phyloP scores from a whole-genome alignment of 2,329 filamentous ascomycete genomes.

The Geosmithia morbida region DNA sequence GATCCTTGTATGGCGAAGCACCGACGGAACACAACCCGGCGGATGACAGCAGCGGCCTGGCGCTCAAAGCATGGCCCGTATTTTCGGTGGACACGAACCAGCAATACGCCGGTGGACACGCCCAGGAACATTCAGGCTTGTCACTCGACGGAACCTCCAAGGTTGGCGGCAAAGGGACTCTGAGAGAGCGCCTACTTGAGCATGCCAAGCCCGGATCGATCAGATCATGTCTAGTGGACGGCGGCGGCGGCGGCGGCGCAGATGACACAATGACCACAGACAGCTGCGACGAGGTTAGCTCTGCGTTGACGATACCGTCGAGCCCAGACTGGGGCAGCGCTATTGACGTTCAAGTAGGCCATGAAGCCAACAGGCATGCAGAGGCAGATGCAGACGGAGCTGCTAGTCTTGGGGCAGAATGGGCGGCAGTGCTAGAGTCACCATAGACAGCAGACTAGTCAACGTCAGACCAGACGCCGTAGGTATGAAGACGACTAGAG shows the following conservation, averaged over 20 bases:
- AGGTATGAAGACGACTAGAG: background rate
- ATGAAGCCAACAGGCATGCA: background rate
- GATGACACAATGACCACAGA: background rate
- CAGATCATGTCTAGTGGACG: background rate
- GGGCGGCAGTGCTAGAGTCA: too few relatives aligned
- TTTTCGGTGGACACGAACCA: background rate
- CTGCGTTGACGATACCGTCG: background rate
- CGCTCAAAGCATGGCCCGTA: background rate
- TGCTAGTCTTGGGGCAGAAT: too few relatives aligned
- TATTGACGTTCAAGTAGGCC: background rate
- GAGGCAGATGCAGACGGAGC: background rate
- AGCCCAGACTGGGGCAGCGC: background rate
- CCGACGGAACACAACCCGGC: background rate
- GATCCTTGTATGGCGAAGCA: background rate
- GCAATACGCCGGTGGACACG: background rate
- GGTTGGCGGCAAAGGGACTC: background rate
- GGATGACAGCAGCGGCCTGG: background rate
- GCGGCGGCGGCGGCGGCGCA: too few relatives aligned
- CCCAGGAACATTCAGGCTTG: background rate
- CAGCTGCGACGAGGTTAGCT: background rate
- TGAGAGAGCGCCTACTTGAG: background rate
- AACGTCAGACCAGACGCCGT: too few relatives aligned
- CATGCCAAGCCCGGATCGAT: background rate
- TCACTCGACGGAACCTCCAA: background rate
- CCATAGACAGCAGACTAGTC: too few relatives aligned